Base-by-base conservation (phyloP, 345 rosid species). In the Punica granatum region DNA sequence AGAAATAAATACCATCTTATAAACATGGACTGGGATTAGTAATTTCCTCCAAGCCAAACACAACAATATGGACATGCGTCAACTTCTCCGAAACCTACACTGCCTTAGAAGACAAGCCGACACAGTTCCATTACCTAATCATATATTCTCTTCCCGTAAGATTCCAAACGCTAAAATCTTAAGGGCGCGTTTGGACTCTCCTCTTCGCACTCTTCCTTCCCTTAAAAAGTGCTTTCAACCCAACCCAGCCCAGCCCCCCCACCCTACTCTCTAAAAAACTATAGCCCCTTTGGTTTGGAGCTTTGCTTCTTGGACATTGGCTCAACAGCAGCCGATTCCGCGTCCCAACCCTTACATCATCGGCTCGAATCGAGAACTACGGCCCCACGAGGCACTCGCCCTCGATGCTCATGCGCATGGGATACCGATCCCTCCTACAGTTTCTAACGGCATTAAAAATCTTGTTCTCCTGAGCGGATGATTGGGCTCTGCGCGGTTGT, bases 161-260 rank as follows among this genome's bases (percentile, higher is more conserved):
- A 77, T 54, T 80, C 90, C 92, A 88, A 85, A 70, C 13, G 73
- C 90, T 79, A 74, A 7, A 25, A 69, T 44, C 73, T 79, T 79
- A 74, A 73, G n/a, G 2, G 23, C 26, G 43, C 28, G 15, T 32
- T 74, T 87, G 84, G 90, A 78, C 74, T 33, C 60, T 56, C 60
- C 16, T 16, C 60, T 56, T 11, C 60, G 12, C 30, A 10, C 7
- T 14, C 33, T 10, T 70, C 79, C 71, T 59, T 59, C 73, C 30
- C 69, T 44, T 15, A 64, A 66, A 74, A 80, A 79, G 77, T 72
- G 56, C 56, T 21, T 49, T 49, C 56, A 23, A 49, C 26, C 28
- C 9, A 9, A 23, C 56, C 26, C 6, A n/a, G 79, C 26, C 23
- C 28, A 19, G 28, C 56, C 56, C 28, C 28, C 26, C 56, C 64